Conservation (phyloP, 2,329 filamentous ascomycete species). For the Byssothecium circinans region DNA sequence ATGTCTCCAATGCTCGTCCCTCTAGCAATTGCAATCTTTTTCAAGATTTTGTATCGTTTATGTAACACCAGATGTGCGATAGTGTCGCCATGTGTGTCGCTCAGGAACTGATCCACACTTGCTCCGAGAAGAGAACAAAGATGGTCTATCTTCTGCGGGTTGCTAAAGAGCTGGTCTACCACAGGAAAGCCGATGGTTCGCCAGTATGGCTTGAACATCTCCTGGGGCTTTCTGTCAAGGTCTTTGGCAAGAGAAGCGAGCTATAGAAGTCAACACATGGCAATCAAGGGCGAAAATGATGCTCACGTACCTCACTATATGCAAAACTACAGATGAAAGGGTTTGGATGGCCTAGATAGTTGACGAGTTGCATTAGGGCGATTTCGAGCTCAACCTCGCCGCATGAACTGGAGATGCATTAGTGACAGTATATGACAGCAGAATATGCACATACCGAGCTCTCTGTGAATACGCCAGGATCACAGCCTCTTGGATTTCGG, state of each 20-base stretch:
- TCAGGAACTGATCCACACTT: slow-evolving; percentile 71
- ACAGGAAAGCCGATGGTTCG: slow-evolving; percentile 77
- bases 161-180: slow-evolving; percentile 76
- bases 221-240: slow-evolving; percentile 62
- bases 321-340: slow-evolving; percentile 77
- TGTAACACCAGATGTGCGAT: slow-evolving; percentile 83
- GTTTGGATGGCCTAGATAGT: slow-evolving; percentile 84
- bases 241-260: slow-evolving; percentile 71
- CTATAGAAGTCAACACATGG: slow-evolving; percentile 36
- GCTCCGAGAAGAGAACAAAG: slow-evolving; percentile 81
- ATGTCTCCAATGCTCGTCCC: slow-evolving; percentile 61
- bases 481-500: slow-evolving; percentile 76
- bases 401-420: slow-evolving; percentile 56
- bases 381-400: slow-evolving; percentile 84
- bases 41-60: slow-evolving; percentile 75
- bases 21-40: slow-evolving; percentile 74
- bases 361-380: slow-evolving; percentile 77
- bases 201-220: slow-evolving; percentile 87
- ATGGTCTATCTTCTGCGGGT: slow-evolving; percentile 79
- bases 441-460: slow-evolving; percentile 59
- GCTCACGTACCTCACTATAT: slow-evolving; percentile 70
- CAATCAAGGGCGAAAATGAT: neutral
- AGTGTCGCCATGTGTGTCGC: slow-evolving; percentile 76
- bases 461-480: slow-evolving; percentile 86
- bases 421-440: slow-evolving; percentile 3